Base-by-base conservation (phyloP, 768 basidiomycete genomes). In the Tephrocybe sp. region DNA sequence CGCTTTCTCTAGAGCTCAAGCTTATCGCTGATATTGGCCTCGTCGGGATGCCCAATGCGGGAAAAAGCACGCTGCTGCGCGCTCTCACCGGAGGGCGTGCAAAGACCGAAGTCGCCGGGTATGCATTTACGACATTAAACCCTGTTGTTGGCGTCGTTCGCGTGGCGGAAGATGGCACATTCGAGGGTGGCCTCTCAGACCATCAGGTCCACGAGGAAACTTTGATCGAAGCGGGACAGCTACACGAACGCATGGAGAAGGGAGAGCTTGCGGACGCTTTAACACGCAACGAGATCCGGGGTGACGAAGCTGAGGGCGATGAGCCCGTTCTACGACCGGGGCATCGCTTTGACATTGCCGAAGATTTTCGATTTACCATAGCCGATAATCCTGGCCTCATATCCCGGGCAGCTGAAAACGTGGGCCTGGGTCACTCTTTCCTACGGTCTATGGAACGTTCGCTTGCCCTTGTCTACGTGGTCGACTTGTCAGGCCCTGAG, bases 361-460 rank as follows among this genome's bases (percentile, higher is more conserved):
- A 98, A 66, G 69, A 74, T 4, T 86, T 91, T 64, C 81, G 97
- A 9, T 97, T 98, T 74, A 97, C 93, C 12, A 84, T 99, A 56
- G 91, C 94, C 30, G 97, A 99, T 69, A 98, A 97, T 62, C 97
- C 97, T 0, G 97, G 97, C 7, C 82, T 98, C 38, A 84, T 98
- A 49, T 78, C 82, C 8, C 75, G 79, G 12, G 90, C 94, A 2
- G 89, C 91, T 2, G 83, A 91, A 59, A 90, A 95, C 63, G 83
- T 92, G 42, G 97, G 94, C 3, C 78, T 98, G 2, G 97, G 95
- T 0, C 93, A 97, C 67, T 87, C 89, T 1, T 98, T 98, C 74
- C 69, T 99, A 23, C 83, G 93, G 11, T 86, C 91, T 1, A 91
- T 98, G 66, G 94, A 98, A 61, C 84, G 97, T 4, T 92, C 92